Evolutionary conservation across 768 basidiomycete species (phyloP).

Genomic region (Mycena belliarum): DNA sequence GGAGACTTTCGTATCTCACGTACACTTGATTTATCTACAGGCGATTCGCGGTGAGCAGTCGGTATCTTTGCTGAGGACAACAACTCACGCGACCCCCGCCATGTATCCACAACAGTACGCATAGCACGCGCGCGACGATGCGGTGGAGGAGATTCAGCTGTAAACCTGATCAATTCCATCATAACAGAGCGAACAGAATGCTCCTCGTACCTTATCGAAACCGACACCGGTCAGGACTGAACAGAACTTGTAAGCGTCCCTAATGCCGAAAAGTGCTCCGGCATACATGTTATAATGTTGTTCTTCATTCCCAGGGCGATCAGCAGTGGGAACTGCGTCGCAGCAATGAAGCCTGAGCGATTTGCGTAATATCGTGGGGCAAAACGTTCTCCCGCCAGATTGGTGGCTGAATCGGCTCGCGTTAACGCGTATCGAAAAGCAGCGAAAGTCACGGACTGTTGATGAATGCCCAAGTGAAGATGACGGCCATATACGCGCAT

Average conservation of each 20-base stretch:
- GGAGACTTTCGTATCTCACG: neutral
- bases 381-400: slow-evolving; percentile 11
- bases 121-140: slow-evolving; percentile 39
- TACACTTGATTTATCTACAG: neutral
- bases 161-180: slow-evolving; percentile 13
- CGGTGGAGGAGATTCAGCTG: slow-evolving; percentile 39
- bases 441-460: slow-evolving; percentile 22
- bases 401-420: slow-evolving; percentile 8
- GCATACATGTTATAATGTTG: slow-evolving; percentile 43
- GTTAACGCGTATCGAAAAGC: neutral
- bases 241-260: neutral
- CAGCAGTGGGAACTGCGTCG: slow-evolving; percentile 43
- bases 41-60: neutral
- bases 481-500: slow-evolving; percentile 25
- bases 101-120: slow-evolving; percentile 40
- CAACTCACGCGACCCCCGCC: slow-evolving; percentile 27
- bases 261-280: neutral
- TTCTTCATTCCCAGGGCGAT: slow-evolving; percentile 52
- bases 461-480: slow-evolving; percentile 32
- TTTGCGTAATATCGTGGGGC: slow-evolving; percentile 22
- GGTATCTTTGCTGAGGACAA: neutral
- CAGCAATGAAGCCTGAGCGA: slow-evolving; percentile 34
- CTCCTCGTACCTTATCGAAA: slow-evolving; percentile 25
- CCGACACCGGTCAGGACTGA: slow-evolving; percentile 42
- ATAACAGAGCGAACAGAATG: neutral